These are phyloP conservation scores for Fraxinus dipetala DNA, from an alignment of 305 asterid genomes.

Conservation along the genomic window DNA sequence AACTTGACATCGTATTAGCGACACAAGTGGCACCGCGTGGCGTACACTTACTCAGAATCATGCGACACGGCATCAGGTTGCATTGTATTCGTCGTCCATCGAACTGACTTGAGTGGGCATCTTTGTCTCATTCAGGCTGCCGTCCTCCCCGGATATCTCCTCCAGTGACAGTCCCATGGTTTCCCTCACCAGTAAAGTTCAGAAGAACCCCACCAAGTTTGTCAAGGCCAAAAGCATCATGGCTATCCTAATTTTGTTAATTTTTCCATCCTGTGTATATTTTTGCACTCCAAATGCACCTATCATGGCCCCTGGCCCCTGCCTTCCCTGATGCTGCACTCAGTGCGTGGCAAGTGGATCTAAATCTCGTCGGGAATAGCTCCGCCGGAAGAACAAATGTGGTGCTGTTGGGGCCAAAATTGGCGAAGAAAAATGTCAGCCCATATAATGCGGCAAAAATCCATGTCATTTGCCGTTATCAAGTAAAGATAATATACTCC, in stretches of 20 bases:
- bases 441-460: constrained; percentile 13
- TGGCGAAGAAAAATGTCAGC: constrained; percentile 17
- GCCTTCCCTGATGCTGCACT: constrained; percentile 21
- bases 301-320: constrained; percentile 13
- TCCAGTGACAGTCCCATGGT: not conserved
- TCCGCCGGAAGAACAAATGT: constrained; percentile 18
- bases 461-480: not conserved
- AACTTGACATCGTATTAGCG: too few species aligned
- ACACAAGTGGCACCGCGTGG: too few species aligned
- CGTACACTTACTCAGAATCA: not conserved
- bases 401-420: constrained; percentile 18
- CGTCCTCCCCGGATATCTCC: not conserved
- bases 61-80: not conserved
- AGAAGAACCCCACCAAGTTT: not conserved
- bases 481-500: constrained; percentile 1
- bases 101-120: not conserved
- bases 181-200: not conserved
- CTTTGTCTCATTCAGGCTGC: not conserved
- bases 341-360: constrained; percentile 20
- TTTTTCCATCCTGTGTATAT: not conserved
- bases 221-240: not conserved
- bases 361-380: constrained; percentile 18
- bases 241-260: not conserved
- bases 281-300: constrained; percentile 3
- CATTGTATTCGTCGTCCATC: not conserved